Base-by-base conservation (phyloP, 768 basidiomycete genomes). In the Leucogyrophana mollusca region DNA sequence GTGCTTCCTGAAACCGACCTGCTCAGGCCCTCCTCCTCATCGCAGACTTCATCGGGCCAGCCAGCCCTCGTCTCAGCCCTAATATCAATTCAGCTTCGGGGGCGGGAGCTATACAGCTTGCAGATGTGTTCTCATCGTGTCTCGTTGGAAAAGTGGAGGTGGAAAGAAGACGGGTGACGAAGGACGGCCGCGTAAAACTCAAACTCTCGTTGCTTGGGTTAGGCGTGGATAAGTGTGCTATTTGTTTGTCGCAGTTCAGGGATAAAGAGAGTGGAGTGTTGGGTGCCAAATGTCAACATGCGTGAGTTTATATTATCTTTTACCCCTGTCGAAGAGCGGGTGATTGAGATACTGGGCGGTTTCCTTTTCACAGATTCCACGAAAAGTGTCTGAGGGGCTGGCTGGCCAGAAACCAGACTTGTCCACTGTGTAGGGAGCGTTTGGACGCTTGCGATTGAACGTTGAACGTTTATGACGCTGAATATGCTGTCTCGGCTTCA, bases 171-270 rank as follows among this genome's bases (percentile, higher is more conserved):
- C 75, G 87, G 18, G 72, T 73, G 39, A 79, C 78, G 39, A 70
- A 70, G 52, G 78, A 86, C 55, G 87, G 87, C 4, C 82, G 82
- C 34, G 72, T 82, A 44, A 90, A 89, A 68, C 56, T 87, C 36
- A 90, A 88, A 68, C 63, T 89, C 40, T 70, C 73, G 7, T 60
- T 90, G 40, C 66, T 87, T 16, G 88, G 83, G 32, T 69, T 76
- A 11, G 56, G 71, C 1, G 86, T 90, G 25, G 79, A 84, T 51
- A 79, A 79, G 56, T 91, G 89, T 62, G 77, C 82, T 33, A 82
- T 89, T 40, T 90, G 89, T 59, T 66, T 88, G 60, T 76, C 73
- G 38, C 83, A 83, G 65, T 90, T 87, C 67, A 80, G 71, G 64
- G 72, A 67, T 7, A 76, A 66, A 14, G 83, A 90, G 47, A 54